A percentile compares a stretch with the other conserved stretches of the same genome.
Conservation (phyloP, 805 yeast genomes). For the Lipomyces oligophaga region DNA sequence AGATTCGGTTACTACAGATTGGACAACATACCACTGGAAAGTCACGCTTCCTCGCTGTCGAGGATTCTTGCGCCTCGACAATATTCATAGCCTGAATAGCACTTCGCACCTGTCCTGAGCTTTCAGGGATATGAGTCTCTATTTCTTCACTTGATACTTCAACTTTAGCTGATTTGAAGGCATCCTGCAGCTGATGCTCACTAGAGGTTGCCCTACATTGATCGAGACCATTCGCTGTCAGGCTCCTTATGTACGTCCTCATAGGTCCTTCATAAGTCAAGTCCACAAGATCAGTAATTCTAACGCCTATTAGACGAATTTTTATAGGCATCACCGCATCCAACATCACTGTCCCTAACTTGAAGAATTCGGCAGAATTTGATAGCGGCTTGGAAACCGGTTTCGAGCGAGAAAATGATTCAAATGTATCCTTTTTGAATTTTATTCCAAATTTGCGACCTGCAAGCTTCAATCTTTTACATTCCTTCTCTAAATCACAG, state of each 20-base stretch:
- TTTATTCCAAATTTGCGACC: constrained; percentile 30
- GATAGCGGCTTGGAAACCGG: constrained; percentile 18
- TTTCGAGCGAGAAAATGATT: constrained; percentile 25
- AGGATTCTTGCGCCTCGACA: no score
- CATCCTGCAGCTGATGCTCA: no score
- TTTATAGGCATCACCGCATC: constrained; percentile 29
- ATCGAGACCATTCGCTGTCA: no score
- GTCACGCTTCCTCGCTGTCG: no score
- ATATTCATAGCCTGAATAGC: no score
- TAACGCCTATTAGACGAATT: constrained; percentile 30
- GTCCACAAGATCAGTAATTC: constrained; percentile 26
- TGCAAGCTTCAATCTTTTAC: constrained; percentile 18
- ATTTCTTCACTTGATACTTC: no score
- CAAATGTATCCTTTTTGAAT: constrained; percentile 28
- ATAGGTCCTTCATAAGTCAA: constrained; percentile 22
- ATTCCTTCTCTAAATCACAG: constrained; percentile 27
- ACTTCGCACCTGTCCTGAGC: no score
- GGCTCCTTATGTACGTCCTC: constrained; percentile 12
- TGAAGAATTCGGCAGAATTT: constrained; percentile 26
- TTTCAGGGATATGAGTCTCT: no score
- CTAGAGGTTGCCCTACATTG: no score
- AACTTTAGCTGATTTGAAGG: no score
- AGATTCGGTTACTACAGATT: constrained; percentile 22
- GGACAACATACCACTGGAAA: constrained; percentile 30
- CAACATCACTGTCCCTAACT: constrained; percentile 22